Conservation (phyloP, 371 early-diverging fungal genomes). For the Lichtheimia ramosa region DNA sequence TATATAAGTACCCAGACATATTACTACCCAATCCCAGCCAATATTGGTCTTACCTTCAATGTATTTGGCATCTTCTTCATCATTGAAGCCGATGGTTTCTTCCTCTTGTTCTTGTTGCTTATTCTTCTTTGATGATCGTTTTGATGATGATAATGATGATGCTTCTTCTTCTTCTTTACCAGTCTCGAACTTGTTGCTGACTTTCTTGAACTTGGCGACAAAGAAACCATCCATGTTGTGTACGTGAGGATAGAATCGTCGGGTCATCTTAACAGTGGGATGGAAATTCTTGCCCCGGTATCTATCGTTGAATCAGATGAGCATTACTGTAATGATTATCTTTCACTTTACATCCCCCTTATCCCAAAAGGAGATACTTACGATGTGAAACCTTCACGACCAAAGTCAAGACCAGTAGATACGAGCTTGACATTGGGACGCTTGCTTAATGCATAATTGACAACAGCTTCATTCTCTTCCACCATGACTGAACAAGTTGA, state of each 20-base stretch:
- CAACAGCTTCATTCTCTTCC: constrained; percentile 99
- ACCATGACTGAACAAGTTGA: constrained; percentile 99
- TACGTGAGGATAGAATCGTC: constrained; percentile 97
- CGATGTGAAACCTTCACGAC: constrained; percentile 85
- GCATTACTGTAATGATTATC: neutral
- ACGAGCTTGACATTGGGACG: constrained; percentile 95
- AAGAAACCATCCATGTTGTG: constrained; percentile 99
- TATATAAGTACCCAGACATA: too few relatives aligned
- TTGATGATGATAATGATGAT: constrained; percentile 12
- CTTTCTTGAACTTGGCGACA: constrained; percentile 96
- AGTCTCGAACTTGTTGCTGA: constrained; percentile 68
- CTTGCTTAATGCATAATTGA: constrained; percentile 94
- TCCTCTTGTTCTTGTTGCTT: constrained; percentile 21
- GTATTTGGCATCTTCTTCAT: constrained; percentile 68
- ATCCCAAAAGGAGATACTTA: constrained; percentile 17
- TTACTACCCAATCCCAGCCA: too few relatives aligned
- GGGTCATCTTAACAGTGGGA: constrained; percentile 79
- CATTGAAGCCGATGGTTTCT: constrained; percentile 55
- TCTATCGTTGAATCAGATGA: constrained; percentile 22
- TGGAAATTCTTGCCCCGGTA: constrained; percentile 93
- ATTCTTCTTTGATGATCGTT: constrained; percentile 8
- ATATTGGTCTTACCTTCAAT: constrained; percentile 49
- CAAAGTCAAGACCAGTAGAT: constrained; percentile 87
- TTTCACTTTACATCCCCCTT: neutral
- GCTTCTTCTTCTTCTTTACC: constrained; percentile 36